These are phyloP conservation scores for Circinella minor DNA, from an alignment of 371 early-diverging fungal species.

Conservation along the genomic window DNA sequence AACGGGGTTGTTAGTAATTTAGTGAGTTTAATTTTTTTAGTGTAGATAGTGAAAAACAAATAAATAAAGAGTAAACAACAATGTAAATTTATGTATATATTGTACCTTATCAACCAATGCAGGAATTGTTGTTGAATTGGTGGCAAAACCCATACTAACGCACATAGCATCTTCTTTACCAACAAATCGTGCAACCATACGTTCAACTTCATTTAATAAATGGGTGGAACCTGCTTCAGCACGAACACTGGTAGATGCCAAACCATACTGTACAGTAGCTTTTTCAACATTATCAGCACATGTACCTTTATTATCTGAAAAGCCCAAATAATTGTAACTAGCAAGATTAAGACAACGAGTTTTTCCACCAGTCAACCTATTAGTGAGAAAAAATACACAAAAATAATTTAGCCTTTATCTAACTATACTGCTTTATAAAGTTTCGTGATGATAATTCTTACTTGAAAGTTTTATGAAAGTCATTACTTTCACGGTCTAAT, in stretches of 20 bases:
- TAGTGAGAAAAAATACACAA: background rate
- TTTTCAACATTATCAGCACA: slow-evolving; percentile 94
- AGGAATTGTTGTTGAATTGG: slow-evolving; percentile 98
- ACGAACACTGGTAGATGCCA: slow-evolving; percentile 70
- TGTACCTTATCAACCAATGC: slow-evolving; percentile 82
- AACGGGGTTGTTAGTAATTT: background rate
- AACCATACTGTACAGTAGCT: slow-evolving; percentile 66
- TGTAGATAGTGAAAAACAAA: background rate
- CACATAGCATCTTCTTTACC: slow-evolving; percentile 95
- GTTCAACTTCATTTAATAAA: slow-evolving; percentile 86
- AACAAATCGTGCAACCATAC: slow-evolving; percentile 94
- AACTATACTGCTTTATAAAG: no score
- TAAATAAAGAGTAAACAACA: background rate
- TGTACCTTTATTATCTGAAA: slow-evolving; percentile 89
- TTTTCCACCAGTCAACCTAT: slow-evolving; percentile 78
- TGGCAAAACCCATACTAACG: slow-evolving; percentile 99
- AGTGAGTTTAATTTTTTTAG: slow-evolving; percentile 1
- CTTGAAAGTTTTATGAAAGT: slow-evolving; percentile 78
- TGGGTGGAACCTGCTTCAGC: slow-evolving; percentile 71
- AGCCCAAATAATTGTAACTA: slow-evolving; percentile 99
- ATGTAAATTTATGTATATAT: background rate
- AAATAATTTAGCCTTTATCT: no score
- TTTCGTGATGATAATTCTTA: slow-evolving; percentile 1
- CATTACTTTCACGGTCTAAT: slow-evolving; percentile 82
- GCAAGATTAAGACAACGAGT: slow-evolving; percentile 93